Percentiles rank a stretch among this genome's conserved stretches.
These are phyloP conservation scores for Neurospora hispaniola DNA, from an alignment of 495 filamentous ascomycete species.

Conservation along the genomic window DNA sequence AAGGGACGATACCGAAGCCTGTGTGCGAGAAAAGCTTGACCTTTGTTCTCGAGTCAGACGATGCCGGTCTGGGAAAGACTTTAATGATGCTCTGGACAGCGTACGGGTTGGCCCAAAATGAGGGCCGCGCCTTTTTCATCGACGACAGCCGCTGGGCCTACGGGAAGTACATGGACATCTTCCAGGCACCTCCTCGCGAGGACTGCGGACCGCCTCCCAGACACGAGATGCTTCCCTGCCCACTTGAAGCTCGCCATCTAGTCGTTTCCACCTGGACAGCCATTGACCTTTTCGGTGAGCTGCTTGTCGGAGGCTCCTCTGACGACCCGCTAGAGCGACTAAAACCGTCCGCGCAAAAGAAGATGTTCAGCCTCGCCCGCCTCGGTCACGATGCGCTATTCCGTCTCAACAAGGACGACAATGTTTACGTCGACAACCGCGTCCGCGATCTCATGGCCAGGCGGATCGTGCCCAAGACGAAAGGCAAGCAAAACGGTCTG, in stretches of 20 bases:
- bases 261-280: slow-evolving; percentile 56
- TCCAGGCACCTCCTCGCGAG: slow-evolving; percentile 46
- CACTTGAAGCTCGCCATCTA: slow-evolving; percentile 55
- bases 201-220: slow-evolving; percentile 49
- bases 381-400: slow-evolving; percentile 57
- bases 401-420: slow-evolving; percentile 45
- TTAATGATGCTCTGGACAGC: slow-evolving; percentile 66
- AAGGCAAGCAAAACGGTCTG: slow-evolving; percentile 27
- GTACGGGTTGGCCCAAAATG: slow-evolving; percentile 60
- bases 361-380: slow-evolving; percentile 50
- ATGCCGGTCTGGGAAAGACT: slow-evolving; percentile 58
- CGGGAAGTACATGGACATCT: slow-evolving; percentile 56
- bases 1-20: slow-evolving; percentile 24
- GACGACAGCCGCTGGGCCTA: slow-evolving; percentile 71
- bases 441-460: slow-evolving; percentile 35
- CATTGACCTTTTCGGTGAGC: slow-evolving; percentile 42
- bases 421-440: slow-evolving; percentile 41
- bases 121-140: slow-evolving; percentile 61
- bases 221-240: slow-evolving; percentile 59
- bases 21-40: slow-evolving; percentile 58
- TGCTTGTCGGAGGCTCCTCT: slow-evolving; percentile 36
- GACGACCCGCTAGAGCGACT: slow-evolving; percentile 33
- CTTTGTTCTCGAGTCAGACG: slow-evolving; percentile 54
- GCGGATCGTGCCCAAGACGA: slow-evolving; percentile 29
- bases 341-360: slow-evolving; percentile 23